These are phyloP conservation scores for Leptomonas pyrrhocoris DNA, from an alignment of 208 protist species.

Conservation along the genomic window DNA sequence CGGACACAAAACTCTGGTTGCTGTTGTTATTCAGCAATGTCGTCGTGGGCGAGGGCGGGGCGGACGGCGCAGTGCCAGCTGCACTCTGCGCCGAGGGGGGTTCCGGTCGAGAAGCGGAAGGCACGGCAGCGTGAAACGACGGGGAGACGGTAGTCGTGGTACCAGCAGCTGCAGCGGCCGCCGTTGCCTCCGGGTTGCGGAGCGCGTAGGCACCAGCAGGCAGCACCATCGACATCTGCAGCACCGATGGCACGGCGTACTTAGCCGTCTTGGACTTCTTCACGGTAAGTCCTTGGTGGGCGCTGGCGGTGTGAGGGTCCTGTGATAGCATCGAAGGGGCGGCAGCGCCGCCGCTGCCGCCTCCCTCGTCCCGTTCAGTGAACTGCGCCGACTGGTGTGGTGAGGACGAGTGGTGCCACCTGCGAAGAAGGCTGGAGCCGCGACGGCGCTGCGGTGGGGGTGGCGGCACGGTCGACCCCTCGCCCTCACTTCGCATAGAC, in stretches of 20 bases:
- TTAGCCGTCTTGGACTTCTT: conserved; percentile 12
- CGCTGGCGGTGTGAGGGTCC: neutral
- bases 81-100: neutral
- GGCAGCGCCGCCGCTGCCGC: neutral
- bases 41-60: neutral
- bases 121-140: neutral
- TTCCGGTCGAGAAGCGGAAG: conserved; percentile 1
- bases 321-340: neutral
- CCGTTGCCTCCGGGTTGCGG: conserved; percentile 1
- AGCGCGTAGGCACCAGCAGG: conserved; percentile 10
- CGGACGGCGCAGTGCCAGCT: neutral
- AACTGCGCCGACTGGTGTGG: neutral
- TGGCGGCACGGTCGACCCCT: neutral
- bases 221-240: conserved; percentile 27
- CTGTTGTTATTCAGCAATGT: neutral
- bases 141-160: neutral
- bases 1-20: conserved; percentile 12
- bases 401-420: neutral
- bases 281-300: neutral
- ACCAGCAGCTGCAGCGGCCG: neutral
- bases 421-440: neutral
- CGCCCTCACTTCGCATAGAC: conserved; percentile 6
- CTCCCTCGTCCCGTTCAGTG: neutral
- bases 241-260: conserved; percentile 20
- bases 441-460: neutral